Conservation (phyloP, 2,329 filamentous ascomycete species). For the Aspergillus sp. region DNA sequence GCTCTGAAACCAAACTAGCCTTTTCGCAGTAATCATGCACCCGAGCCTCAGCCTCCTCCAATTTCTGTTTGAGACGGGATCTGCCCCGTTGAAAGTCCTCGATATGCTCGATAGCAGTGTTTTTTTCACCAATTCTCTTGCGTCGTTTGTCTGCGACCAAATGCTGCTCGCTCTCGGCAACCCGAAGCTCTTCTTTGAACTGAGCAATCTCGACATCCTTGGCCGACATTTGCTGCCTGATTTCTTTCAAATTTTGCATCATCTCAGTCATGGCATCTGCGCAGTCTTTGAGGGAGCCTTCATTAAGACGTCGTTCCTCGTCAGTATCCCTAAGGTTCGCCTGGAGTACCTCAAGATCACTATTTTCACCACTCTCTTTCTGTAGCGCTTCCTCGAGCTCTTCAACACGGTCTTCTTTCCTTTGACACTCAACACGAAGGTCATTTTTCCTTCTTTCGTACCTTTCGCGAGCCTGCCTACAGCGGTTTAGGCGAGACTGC, state of each 20-base stretch:
- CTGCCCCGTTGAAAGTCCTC: conserved; percentile 52
- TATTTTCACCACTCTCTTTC: conserved; percentile 61
- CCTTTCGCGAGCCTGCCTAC: conserved; percentile 49
- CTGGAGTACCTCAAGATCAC: conserved; percentile 60
- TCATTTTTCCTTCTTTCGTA: conserved; percentile 49
- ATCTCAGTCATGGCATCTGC: conserved; percentile 45
- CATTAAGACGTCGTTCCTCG: conserved; percentile 44
- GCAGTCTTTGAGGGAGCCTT: conserved; percentile 52
- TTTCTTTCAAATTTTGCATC: conserved; percentile 37
- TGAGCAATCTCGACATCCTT: conserved; percentile 37
- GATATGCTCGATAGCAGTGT: conserved; percentile 55
- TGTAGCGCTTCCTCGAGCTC: conserved; percentile 67
- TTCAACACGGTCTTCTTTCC: conserved; percentile 61
- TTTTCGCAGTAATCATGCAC: conserved; percentile 57
- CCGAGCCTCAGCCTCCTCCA: conserved; percentile 47
- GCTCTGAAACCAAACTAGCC: conserved; percentile 56
- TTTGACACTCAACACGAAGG: conserved; percentile 59
- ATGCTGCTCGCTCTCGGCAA: conserved; percentile 57
- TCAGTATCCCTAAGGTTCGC: conserved; percentile 59
- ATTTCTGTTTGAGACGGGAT: conserved; percentile 48
- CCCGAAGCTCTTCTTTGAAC: conserved; percentile 49
- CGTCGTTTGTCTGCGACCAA: conserved; percentile 51
- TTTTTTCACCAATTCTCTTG: conserved; percentile 61
- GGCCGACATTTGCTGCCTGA: conserved; percentile 35
- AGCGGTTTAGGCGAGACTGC: conserved; percentile 51